Evolutionary conservation across 2,329 filamentous ascomycete species (phyloP).

Genomic region (Diaporthe sp.): DNA sequence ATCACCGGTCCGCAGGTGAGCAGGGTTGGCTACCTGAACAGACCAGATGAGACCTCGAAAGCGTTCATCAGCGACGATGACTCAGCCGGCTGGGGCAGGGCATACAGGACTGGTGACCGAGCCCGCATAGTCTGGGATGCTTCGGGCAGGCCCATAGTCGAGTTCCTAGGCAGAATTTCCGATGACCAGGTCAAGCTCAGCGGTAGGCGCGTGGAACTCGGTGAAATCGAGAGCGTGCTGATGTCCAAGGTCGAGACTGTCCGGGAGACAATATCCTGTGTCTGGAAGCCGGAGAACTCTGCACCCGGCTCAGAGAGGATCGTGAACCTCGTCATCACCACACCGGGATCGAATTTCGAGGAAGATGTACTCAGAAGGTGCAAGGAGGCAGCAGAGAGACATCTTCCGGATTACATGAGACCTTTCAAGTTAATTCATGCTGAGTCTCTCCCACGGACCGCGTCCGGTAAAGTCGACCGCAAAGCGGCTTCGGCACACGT

Average conservation of each 20-base stretch:
- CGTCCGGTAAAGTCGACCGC: conserved; percentile 74
- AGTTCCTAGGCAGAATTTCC: conserved; percentile 45
- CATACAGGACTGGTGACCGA: conserved; percentile 44
- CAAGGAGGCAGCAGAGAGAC: conserved; percentile 61
- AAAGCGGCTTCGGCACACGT: conserved; percentile 47
- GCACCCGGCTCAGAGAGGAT: conserved; percentile 46
- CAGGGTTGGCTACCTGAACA: conserved; percentile 39
- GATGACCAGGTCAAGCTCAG: conserved; percentile 42
- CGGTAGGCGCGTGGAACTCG: conserved; percentile 41
- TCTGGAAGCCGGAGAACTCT: conserved; percentile 37
- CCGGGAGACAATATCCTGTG: conserved; percentile 41
- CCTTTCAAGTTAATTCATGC: conserved; percentile 67
- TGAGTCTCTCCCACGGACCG: conserved; percentile 66
- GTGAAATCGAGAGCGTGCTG: conserved; percentile 44
- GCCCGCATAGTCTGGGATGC: conserved; percentile 41
- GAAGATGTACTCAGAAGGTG: conserved; percentile 43
- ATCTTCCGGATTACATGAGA: conserved; percentile 73
- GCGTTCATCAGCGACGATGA: conserved; percentile 38
- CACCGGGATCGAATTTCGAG: conserved; percentile 54
- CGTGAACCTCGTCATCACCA: conserved; percentile 63
- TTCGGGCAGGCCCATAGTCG: conserved; percentile 44
- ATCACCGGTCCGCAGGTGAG: conserved; percentile 44
- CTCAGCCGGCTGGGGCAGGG: conserved; percentile 23
- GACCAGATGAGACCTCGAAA: conserved; percentile 36
- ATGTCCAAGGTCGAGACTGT: conserved; percentile 39